phyloP scores from a whole-genome alignment of 225 moss, liverwort and hornwort species.

The Bryoerythrophyllum caledonicum region DNA sequence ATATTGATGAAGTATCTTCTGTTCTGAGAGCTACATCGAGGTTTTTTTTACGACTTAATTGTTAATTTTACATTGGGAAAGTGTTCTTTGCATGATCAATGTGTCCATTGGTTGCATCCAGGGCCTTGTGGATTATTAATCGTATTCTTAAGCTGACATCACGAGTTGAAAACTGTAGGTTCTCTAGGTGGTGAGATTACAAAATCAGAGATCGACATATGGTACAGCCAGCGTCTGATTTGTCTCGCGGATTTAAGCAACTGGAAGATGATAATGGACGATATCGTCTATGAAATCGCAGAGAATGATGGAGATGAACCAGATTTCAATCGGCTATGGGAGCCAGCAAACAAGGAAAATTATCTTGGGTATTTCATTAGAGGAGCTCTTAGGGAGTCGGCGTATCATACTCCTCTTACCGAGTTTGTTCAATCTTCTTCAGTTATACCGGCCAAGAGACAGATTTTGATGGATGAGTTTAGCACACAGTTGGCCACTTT shows the following conservation, averaged over 20 bases:
- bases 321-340: slow-evolving; percentile 70
- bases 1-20: not conserved
- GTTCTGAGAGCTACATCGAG: not conserved
- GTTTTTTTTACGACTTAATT: not conserved
- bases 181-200: slow-evolving; percentile 46
- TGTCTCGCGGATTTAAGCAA: slow-evolving; percentile 75
- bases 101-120: slow-evolving; percentile 7
- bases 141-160: not conserved
- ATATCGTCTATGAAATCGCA: slow-evolving; percentile 62
- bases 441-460: slow-evolving; percentile 61
- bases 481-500: slow-evolving; percentile 71
- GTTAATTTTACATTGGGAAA: not conserved
- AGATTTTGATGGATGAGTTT: slow-evolving; percentile 62
- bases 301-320: slow-evolving; percentile 58
- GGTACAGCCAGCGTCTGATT: slow-evolving; percentile 76
- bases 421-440: slow-evolving; percentile 67
- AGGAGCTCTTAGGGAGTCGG: slow-evolving; percentile 67
- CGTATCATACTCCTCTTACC: slow-evolving; percentile 45
- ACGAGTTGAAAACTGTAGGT: slow-evolving; percentile 29
- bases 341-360: slow-evolving; percentile 56
- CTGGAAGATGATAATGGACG: slow-evolving; percentile 67
- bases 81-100: slow-evolving; percentile 1
- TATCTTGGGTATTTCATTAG: slow-evolving; percentile 71
- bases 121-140: not conserved
- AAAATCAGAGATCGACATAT: slow-evolving; percentile 73